Evolutionary conservation across 179 eudicot genomes (phyloP), one percentile per base, ranked within the genome.

Genomic region (Camellia oleifera): DNA sequence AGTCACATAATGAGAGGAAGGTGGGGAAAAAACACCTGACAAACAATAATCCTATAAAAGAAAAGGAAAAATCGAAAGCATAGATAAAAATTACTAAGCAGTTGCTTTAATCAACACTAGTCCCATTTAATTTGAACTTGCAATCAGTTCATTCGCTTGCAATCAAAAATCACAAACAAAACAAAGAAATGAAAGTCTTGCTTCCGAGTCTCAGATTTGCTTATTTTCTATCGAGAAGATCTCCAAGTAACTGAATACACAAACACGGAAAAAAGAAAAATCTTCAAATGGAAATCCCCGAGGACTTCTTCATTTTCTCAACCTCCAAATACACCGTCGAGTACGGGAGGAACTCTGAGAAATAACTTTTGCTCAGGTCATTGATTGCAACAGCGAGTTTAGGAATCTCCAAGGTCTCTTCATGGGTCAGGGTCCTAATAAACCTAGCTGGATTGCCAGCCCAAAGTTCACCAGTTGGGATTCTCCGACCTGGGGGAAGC

Each of bases 371-470:
- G 86, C 97, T 92, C 40, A 96, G 83, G 83, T 94, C 99, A 32
- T 94, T 92, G 68, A 96, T 91, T 7, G 98, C 99, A 52, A 89
- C 92, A 14, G 98, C 98, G 4, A 96, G 98, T 80, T 96, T 96
- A 64, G 94, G 97, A 82, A 96, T 96, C 88, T 96, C 98, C 48
- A 94, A 79, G 56, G 88, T 92, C 89, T 96, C 99, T 82, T 94
- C 99, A 67, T 91, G 96, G 64, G 94, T 91, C 81, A 96, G 88
- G 80, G 93, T 86, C 89, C 99, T 89, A 26, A 96, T 92, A 82
- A 91, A 96, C 85, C 97, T 89, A 5, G 99, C 99, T 18, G 99
- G 99, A 81, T 96, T 96, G 17, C 99, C 99, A 15, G 99, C 95
- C 99, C 99, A 96, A 6, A 96, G 91, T 83, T 96, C 99, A 61